phyloP scores from a whole-genome alignment of 176 grass and related monocot genomes.

The Canna indica region DNA sequence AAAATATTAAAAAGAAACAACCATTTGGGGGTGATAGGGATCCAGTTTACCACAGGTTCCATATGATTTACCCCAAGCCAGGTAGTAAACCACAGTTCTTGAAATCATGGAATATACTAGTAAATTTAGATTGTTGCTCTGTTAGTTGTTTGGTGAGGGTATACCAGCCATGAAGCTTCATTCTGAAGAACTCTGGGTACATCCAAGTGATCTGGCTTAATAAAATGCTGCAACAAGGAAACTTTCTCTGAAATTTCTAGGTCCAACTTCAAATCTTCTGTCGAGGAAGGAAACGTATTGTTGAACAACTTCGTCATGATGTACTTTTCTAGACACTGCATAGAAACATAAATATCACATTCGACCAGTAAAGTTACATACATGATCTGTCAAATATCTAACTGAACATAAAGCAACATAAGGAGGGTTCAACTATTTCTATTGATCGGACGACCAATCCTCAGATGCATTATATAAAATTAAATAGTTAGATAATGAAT shows the following conservation, averaged over 20 bases:
- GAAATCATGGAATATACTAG: no score
- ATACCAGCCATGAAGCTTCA: slow-evolving; percentile 83
- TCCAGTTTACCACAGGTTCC: no score
- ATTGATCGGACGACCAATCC: no score
- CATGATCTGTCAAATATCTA: no score
- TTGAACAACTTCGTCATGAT: slow-evolving; percentile 88
- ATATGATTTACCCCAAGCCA: no score
- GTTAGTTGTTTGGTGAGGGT: neutral
- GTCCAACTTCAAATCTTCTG: slow-evolving; percentile 42
- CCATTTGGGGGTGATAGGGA: no score
- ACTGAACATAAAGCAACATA: no score
- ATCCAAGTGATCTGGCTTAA: slow-evolving; percentile 83
- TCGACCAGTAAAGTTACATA: neutral
- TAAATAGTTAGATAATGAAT: neutral
- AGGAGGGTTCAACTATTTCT: no score
- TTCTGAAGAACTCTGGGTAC: slow-evolving; percentile 63
- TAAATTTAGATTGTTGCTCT: no score
- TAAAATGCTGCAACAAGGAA: slow-evolving; percentile 58
- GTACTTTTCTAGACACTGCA: slow-evolving; percentile 79
- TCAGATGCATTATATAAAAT: no score
- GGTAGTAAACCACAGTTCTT: no score
- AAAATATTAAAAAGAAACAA: no score
- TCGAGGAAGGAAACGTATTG: slow-evolving; percentile 41
- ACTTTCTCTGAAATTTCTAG: slow-evolving; percentile 61
- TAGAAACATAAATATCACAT: neutral